Evolutionary conservation across 2,329 filamentous ascomycete species (phyloP).

Genomic region (Helotiales sp.): DNA sequence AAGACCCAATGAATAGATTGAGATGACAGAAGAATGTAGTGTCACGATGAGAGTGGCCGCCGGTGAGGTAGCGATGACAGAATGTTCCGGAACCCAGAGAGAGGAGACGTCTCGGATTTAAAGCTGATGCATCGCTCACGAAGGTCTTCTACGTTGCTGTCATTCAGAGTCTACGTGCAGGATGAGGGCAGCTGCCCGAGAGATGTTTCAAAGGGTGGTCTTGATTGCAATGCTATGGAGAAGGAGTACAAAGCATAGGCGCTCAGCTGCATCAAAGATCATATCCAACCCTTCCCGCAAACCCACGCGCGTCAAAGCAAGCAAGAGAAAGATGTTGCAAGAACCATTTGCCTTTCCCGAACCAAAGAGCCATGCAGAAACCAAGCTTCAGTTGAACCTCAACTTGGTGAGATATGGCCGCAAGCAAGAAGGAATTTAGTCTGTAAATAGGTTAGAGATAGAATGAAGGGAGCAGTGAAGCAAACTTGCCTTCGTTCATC

Average conservation of each 20-base stretch:
- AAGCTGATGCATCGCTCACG: constrained; percentile 12
- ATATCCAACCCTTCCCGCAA: background rate
- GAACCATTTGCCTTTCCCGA: too few species aligned
- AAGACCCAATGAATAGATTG: background rate
- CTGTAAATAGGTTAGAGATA: too few species aligned
- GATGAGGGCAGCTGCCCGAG: constrained; percentile 14
- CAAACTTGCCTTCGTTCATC: too few species aligned
- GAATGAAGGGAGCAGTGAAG: too few species aligned
- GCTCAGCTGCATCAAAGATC: background rate
- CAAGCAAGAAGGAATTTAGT: too few species aligned
- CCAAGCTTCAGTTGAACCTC: too few species aligned
- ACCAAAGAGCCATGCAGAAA: too few species aligned
- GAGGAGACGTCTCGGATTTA: constrained; percentile 23
- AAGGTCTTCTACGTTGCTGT: constrained; percentile 18
- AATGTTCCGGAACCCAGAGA: constrained; percentile 7
- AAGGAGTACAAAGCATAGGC: background rate
- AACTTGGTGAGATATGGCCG: too few species aligned
- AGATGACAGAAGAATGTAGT: constrained; percentile 9
- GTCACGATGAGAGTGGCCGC: constrained; percentile 15
- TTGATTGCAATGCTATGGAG: background rate
- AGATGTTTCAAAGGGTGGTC: background rate
- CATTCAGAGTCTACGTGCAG: constrained; percentile 25
- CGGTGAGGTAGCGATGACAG: constrained; percentile 13
- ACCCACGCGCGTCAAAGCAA: too few species aligned
- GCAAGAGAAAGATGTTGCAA: too few species aligned